Conservation (phyloP, 495 filamentous ascomycete species). For the Neurospora hispaniola region DNA sequence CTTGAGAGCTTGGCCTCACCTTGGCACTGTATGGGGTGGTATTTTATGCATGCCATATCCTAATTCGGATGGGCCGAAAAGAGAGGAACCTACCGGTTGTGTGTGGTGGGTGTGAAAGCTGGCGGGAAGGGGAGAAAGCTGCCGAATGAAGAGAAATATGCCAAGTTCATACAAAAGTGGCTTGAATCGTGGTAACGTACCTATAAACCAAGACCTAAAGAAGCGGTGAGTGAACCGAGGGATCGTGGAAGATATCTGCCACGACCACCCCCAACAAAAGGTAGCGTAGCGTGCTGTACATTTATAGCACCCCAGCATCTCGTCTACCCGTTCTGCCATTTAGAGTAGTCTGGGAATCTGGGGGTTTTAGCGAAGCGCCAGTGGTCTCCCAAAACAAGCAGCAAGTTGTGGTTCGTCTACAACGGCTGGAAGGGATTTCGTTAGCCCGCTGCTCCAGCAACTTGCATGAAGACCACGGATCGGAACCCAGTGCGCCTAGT, state of each 20-base stretch:
- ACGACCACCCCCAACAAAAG: not conserved
- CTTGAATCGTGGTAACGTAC: not conserved
- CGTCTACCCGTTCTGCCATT: not conserved
- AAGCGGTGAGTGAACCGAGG: not conserved
- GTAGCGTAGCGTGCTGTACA: not conserved
- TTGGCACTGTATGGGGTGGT: not conserved
- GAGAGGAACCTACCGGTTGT: not conserved
- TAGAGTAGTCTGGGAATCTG: not conserved
- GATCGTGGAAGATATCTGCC: not conserved
- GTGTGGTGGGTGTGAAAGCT: not conserved
- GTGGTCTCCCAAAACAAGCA: not conserved
- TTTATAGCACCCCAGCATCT: not conserved
- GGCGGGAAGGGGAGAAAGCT: not conserved
- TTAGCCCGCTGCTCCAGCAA: not conserved
- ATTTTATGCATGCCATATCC: not conserved
- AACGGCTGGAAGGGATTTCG: not conserved
- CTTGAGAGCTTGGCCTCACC: not conserved
- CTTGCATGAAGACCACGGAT: not conserved
- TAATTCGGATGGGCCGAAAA: not conserved
- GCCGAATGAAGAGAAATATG: not conserved
- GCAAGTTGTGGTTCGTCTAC: not conserved
- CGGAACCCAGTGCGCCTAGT: not conserved
- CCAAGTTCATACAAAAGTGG: not conserved
- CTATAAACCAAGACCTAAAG: not conserved
- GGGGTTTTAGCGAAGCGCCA: not conserved